phyloP scores from a whole-genome alignment of 495 filamentous ascomycete genomes.

The Trichocladium antarcticum region DNA sequence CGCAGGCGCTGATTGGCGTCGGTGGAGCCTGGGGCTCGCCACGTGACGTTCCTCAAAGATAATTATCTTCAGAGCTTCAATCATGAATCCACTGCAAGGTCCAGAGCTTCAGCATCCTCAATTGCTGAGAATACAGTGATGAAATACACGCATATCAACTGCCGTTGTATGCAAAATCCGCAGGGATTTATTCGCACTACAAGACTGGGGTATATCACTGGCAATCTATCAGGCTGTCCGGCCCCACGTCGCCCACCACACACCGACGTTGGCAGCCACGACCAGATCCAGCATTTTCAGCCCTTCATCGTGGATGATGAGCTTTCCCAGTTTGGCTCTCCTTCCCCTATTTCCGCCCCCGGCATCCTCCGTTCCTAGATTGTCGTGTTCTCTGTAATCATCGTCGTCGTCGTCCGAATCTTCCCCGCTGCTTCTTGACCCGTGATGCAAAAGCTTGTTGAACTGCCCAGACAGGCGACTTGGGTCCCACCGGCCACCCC shows the following conservation, averaged over 20 bases:
- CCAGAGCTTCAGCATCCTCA: too few relatives aligned
- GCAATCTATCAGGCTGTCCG: slow-evolving; percentile 18
- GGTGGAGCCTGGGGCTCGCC: background rate
- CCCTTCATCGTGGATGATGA: slow-evolving; percentile 83
- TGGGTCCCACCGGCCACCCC: slow-evolving; percentile 11
- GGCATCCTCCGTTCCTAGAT: slow-evolving; percentile 61
- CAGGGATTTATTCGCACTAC: too few relatives aligned
- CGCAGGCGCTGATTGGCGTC: slow-evolving; percentile 19
- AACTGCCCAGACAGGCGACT: slow-evolving; percentile 32
- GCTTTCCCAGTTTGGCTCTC: slow-evolving; percentile 83
- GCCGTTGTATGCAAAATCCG: too few relatives aligned
- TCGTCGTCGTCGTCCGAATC: slow-evolving; percentile 23
- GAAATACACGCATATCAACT: too few relatives aligned
- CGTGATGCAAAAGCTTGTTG: slow-evolving; percentile 22
- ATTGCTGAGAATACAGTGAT: too few relatives aligned
- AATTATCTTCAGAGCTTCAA: too few relatives aligned
- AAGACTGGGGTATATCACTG: background rate
- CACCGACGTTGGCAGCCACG: slow-evolving; percentile 77
- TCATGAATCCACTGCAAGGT: too few relatives aligned
- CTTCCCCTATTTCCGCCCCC: slow-evolving; percentile 66
- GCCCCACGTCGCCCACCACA: slow-evolving; percentile 91
- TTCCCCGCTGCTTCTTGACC: slow-evolving; percentile 19
- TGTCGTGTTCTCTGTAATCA: slow-evolving; percentile 18
- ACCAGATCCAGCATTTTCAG: slow-evolving; percentile 92
- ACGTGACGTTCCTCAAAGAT: too few relatives aligned